These are phyloP conservation scores for Vitis hybrid DNA, from an alignment of 177 flowering plant genomes.

Conservation along the genomic window DNA sequence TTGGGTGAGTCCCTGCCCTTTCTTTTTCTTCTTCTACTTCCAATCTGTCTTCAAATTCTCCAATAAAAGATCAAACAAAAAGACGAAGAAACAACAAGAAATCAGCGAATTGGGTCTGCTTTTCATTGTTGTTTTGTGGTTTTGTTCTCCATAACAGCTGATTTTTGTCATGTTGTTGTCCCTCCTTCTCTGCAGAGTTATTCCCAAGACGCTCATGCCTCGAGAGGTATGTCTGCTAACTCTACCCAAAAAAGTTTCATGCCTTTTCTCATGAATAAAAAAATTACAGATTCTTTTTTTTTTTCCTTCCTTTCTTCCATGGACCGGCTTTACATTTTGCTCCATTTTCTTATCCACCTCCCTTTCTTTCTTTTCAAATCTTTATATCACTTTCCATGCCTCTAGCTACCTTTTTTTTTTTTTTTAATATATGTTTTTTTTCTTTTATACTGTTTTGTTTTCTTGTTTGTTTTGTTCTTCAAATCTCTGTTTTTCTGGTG, in stretches of 20 bases:
- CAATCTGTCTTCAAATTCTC: background rate
- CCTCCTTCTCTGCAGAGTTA: conserved; percentile 66
- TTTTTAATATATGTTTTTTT: background rate
- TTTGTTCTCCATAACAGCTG: conserved; percentile 21
- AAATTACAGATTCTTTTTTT: background rate
- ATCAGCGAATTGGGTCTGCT: conserved; percentile 13
- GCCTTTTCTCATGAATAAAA: conserved; percentile 26
- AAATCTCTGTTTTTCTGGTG: conserved; percentile 6
- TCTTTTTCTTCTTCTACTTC: background rate
- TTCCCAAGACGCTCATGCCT: conserved; percentile 99
- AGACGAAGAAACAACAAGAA: background rate
- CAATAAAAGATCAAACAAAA: background rate
- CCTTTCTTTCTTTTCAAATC: background rate
- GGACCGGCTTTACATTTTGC: too few relatives aligned
- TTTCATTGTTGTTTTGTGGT: conserved; percentile 1
- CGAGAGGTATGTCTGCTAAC: conserved; percentile 86
- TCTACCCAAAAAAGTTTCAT: conserved; percentile 24
- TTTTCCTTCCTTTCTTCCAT: background rate
- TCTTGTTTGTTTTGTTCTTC: conserved; percentile 4
- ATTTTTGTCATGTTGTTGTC: conserved; percentile 84
- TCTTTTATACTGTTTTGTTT: background rate
- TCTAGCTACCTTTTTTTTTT: background rate
- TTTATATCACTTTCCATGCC: background rate
- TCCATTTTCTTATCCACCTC: background rate
- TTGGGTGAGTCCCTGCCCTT: conserved; percentile 64